A percentile compares a stretch with the other conserved stretches of the same genome.
phyloP scores from a whole-genome alignment of 106 monocot genomes.

The Alisma plantagoaquatica region DNA sequence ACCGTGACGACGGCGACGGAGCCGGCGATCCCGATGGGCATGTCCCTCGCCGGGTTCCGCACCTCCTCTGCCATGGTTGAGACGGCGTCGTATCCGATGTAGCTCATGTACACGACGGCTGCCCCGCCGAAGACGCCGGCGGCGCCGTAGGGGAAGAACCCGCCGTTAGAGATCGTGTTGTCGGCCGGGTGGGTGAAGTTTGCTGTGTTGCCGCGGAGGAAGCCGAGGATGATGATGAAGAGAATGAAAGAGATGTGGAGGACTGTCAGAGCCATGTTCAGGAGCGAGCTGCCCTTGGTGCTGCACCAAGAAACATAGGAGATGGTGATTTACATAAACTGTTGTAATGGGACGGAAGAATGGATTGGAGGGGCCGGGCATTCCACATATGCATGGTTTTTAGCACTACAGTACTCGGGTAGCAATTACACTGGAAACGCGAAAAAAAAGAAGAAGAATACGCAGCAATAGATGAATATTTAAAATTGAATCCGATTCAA shows the following conservation, averaged over 20 bases:
- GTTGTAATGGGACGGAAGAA: no score
- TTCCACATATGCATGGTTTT: neutral
- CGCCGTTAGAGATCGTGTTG: constrained; percentile 35
- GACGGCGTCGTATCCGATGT: constrained; percentile 98
- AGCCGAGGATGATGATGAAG: constrained; percentile 75
- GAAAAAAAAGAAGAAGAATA: neutral
- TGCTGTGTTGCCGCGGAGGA: constrained; percentile 44
- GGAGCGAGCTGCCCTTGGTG: constrained; percentile 74
- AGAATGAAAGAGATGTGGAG: constrained; percentile 75
- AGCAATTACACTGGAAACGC: no score
- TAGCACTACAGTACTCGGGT: no score
- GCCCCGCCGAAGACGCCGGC: constrained; percentile 76
- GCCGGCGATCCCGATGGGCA: constrained; percentile 84
- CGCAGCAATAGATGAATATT: neutral
- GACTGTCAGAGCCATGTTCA: constrained; percentile 72
- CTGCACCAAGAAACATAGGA: constrained; percentile 13
- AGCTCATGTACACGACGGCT: constrained; percentile 79
- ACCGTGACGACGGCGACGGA: constrained; percentile 73
- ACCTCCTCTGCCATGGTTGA: constrained; percentile 99
- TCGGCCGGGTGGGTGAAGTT: constrained; percentile 55
- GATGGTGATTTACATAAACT: no score
- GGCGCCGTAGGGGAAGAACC: constrained; percentile 65
- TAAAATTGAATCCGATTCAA: no score
- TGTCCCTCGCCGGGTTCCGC: constrained; percentile 56
- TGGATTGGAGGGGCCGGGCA: no score